Base-by-base conservation (phyloP, 2,329 filamentous ascomycete species). In the Colletotrichum cordylinicola region DNA sequence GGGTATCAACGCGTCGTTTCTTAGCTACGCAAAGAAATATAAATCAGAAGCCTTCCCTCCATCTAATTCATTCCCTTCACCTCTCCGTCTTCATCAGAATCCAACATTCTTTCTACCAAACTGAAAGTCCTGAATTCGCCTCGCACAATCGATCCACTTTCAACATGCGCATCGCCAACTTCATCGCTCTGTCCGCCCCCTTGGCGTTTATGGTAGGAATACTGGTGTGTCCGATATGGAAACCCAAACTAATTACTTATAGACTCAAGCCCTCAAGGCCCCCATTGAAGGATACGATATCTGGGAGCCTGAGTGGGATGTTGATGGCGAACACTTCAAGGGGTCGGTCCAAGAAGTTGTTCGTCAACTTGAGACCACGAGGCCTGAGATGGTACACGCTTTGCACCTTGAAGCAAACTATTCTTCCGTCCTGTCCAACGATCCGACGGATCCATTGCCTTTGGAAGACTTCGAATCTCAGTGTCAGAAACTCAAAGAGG, bases 251-350 rank as follows among this genome's bases (percentile, higher is more conserved):
- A 10, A 52, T 21, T 0, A 2, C 21, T 21, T 1, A 31, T 3
- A 70, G 67, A 21, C 29, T 3, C 56, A 62, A 18, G 56, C 56
- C 29, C 15, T 52, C 27, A 70, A 61, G 15, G 37, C 37, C 6
- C 66, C 66, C 52, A 18, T 72, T 7, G 31, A 43, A 16, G 55
- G 35, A 5, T 67, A 67, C 55, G 10, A 18, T 13, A 31, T 67
- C 64, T 72, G 35, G n/a, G 29, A 33, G 18, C 70, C 70, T 2
- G 29, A 72, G 4, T 80, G 78, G 75, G 74, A 77, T 4, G 56
- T 79, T n/a, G 67, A 80, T 39, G 70, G 75, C 6, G 69, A 60
- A 12, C 18, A 60, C 7, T 55, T 67, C 64, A 60, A 55, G 2
- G 70, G 70, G 6, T 68, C 70, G 0, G 56, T 72, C 55, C 16